Percentiles rank a stretch among this genome's conserved stretches.
Evolutionary conservation across 805 yeast species (phyloP).

Genomic region (Torulaspora microellipsoides): DNA sequence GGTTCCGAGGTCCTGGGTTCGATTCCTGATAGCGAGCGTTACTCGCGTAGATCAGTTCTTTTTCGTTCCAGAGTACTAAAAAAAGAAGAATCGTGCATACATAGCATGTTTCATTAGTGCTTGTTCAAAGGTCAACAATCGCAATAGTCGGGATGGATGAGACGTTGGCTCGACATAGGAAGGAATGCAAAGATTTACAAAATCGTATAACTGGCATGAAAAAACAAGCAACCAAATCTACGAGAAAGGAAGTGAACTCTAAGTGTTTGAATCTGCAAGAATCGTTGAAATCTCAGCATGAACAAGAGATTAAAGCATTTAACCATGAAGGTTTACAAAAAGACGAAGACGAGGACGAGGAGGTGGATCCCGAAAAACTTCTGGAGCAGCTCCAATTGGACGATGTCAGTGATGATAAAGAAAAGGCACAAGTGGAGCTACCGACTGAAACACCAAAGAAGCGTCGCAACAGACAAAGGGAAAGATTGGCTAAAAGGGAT

Average conservation of each 20-base stretch:
- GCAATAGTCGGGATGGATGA: slow-evolving; percentile 20
- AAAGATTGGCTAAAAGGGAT: slow-evolving; percentile 69
- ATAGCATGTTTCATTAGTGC: not conserved
- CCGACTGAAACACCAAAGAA: slow-evolving; percentile 27
- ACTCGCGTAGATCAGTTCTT: not conserved
- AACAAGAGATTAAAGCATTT: slow-evolving; percentile 42
- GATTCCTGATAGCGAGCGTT: not conserved
- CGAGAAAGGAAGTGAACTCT: slow-evolving; percentile 58
- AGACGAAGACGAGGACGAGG: slow-evolving; percentile 40
- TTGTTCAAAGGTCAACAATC: not conserved
- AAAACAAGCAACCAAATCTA: slow-evolving; percentile 79
- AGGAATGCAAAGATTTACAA: slow-evolving; percentile 61
- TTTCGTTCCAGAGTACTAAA: too few relatives aligned
- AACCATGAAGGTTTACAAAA: slow-evolving; percentile 18
- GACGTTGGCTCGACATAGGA: slow-evolving; percentile 49
- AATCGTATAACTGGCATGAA: slow-evolving; percentile 70
- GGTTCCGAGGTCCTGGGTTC: not conserved
- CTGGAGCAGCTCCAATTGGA: slow-evolving; percentile 54
- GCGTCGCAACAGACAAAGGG: slow-evolving; percentile 76
- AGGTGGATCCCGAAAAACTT: slow-evolving; percentile 61
- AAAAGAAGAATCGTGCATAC: too few relatives aligned
- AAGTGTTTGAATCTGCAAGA: slow-evolving; percentile 58
- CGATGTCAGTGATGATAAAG: slow-evolving; percentile 11
- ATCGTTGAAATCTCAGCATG: slow-evolving; percentile 51
- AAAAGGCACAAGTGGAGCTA: slow-evolving; percentile 4